Evolutionary conservation across 805 yeast genomes (phyloP), one percentile per base, ranked within the genome.

Genomic region (Candida qinlingensis): DNA sequence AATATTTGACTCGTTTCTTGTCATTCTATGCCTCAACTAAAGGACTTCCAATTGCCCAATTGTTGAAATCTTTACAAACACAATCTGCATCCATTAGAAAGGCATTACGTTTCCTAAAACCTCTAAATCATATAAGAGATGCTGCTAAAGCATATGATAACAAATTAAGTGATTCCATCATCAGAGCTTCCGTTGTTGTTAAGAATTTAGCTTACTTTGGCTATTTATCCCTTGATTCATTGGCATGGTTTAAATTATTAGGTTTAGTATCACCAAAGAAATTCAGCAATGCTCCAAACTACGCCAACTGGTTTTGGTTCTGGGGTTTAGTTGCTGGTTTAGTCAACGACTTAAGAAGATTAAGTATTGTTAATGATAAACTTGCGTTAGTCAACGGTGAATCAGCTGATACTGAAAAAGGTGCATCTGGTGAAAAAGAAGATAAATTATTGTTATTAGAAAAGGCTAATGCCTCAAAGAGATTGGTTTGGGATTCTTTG

Each of bases 81-180:
- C 81, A 85, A 54, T 76, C 88, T 31, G 76, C 87, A 2, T 65
- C 83, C 50, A 75, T 87, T 53, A 81, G 98, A 65, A 92, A 92
- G 71, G 83, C 90, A 26, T 69, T 91, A 72, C 79, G 97, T 61
- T 81, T 85, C 61, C 78, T 89, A 54, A 91, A 90, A 68, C 96
- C 96, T 1, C 69, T 91, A 59, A 75, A 74, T 58, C 89, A 85
- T 63, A 61, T 87, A 47, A 81, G 81, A 58, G 76, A 79, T n/a
- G 87, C 91, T 5, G 73, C 85, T 3, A 74, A 76, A 53, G 77
- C 87, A 11, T 77, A 72, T 58, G 87, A 81, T 61, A 82, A 87
- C 67, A 84, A 86, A 71, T 75, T 89, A 41, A 64, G 76, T 45
- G 92, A 85, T 64, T 76, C 77, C 9, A 67, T 80, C 28, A 54